Percentiles rank a stretch among this genome's conserved stretches.
phyloP scores from a whole-genome alignment of 2,329 filamentous ascomycete species.

The Leptosphaerulina australis region DNA sequence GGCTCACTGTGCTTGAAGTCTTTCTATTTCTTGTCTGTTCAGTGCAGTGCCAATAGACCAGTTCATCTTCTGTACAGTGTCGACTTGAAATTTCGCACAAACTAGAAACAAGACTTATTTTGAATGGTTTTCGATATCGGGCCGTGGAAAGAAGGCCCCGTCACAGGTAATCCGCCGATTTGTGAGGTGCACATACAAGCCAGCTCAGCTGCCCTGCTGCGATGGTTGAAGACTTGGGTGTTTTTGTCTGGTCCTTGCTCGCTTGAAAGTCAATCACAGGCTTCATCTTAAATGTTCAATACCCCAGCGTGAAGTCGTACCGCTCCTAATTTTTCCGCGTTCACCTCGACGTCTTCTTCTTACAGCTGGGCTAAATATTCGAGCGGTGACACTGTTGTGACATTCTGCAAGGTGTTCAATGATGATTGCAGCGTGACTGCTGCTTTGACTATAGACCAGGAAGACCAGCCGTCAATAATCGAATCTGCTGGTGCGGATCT shows the following conservation, averaged over 20 bases:
- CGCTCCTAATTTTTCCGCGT: conserved; percentile 20
- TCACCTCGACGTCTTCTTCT: conserved; percentile 20
- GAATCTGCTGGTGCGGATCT: too few species aligned
- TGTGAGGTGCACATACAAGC: conserved; percentile 22
- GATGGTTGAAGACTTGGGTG: neutral
- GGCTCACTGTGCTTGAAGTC: too few species aligned
- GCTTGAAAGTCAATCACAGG: conserved; percentile 13
- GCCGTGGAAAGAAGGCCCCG: neutral
- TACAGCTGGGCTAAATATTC: neutral
- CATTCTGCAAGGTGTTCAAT: neutral
- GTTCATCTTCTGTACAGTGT: too few species aligned
- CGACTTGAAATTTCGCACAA: too few species aligned
- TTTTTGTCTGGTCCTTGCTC: conserved; percentile 10
- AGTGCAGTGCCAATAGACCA: too few species aligned
- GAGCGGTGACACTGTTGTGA: neutral
- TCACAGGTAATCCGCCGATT: neutral
- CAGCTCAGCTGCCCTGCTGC: conserved; percentile 20
- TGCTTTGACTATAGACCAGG: too few species aligned
- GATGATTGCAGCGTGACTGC: too few species aligned
- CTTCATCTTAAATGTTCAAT: neutral
- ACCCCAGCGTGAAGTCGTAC: neutral
- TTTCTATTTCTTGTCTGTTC: too few species aligned
- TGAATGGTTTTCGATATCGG: neutral
- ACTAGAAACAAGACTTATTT: neutral
- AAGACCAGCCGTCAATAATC: too few species aligned